phyloP scores from a whole-genome alignment of 345 rosid genomes.

The Brassica juncea region DNA sequence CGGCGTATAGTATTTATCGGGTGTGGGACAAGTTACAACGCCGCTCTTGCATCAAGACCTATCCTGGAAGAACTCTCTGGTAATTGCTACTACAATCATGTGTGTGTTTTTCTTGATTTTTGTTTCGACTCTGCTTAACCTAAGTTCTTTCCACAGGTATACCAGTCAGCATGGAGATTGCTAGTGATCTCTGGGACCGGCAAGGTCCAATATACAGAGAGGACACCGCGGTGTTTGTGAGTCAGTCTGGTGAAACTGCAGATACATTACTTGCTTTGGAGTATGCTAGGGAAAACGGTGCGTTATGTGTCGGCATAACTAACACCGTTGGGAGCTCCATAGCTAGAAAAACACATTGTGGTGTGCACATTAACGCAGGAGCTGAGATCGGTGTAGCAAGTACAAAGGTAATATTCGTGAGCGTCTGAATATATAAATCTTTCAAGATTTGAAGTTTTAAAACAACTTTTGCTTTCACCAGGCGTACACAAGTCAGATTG shows the following conservation, averaged over 20 bases:
- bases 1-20: slow-evolving; percentile 92
- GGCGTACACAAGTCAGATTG: slow-evolving; percentile 99
- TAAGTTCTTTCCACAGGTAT: slow-evolving; percentile 51
- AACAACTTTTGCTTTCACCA: slow-evolving; percentile 23
- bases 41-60: slow-evolving; percentile 94
- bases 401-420: slow-evolving; percentile 65
- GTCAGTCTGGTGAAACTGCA: slow-evolving; percentile 99
- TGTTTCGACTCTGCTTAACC: background rate
- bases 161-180: slow-evolving; percentile 98
- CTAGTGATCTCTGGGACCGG: slow-evolving; percentile 92
- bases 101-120: background rate
- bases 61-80: slow-evolving; percentile 96
- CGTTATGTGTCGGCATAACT: slow-evolving; percentile 91
- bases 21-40: slow-evolving; percentile 97
- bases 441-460: background rate
- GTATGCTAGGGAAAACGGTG: slow-evolving; percentile 84
- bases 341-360: slow-evolving; percentile 89
- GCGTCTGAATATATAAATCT: background rate
- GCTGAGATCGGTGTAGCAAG: slow-evolving; percentile 98
- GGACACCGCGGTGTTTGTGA: slow-evolving; percentile 94
- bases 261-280: slow-evolving; percentile 87
- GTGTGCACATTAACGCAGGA: slow-evolving; percentile 93
- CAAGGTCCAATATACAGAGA: slow-evolving; percentile 97
- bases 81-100: slow-evolving; percentile 37
- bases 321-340: slow-evolving; percentile 96